Evolutionary conservation across 2,329 filamentous ascomycete genomes (phyloP).

Genomic region (Stagonosporopsis rhizophila): DNA sequence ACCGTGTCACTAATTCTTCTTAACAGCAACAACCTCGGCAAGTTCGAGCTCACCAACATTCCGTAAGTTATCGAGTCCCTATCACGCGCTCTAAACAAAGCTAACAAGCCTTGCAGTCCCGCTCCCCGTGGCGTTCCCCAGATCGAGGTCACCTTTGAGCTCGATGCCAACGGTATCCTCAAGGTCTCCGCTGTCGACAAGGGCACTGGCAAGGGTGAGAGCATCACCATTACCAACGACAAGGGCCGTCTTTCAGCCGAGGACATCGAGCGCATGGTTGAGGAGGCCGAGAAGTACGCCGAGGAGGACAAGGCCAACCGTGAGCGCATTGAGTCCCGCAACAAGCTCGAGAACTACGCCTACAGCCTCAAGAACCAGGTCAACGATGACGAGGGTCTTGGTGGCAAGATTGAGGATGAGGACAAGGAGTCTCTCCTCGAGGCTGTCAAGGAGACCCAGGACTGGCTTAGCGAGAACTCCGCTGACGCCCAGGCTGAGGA

Average conservation of each 20-base stretch:
- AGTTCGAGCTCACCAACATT: constrained; percentile 97
- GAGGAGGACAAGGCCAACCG: constrained; percentile 99
- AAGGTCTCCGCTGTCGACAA: constrained; percentile 97
- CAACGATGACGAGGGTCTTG: constrained; percentile 94
- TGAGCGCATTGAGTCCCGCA: constrained; percentile 95
- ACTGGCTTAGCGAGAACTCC: constrained; percentile 97
- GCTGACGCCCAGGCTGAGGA: constrained; percentile 86
- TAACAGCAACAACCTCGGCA: constrained; percentile 95
- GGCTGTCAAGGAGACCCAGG: constrained; percentile 93
- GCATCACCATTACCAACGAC: constrained; percentile 99
- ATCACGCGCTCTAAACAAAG: neutral
- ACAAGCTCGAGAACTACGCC: constrained; percentile 98
- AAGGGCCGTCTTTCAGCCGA: constrained; percentile 96
- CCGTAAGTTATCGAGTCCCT: constrained; percentile 58
- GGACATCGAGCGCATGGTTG: constrained; percentile 99
- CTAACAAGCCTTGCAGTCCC: constrained; percentile 55
- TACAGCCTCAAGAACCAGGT: constrained; percentile 99
- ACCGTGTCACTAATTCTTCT: no score
- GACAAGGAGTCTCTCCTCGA: constrained; percentile 97
- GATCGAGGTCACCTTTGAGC: constrained; percentile 97
- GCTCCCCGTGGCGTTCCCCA: constrained; percentile 96
- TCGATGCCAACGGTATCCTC: constrained; percentile 98
- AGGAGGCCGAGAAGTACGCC: constrained; percentile 97
- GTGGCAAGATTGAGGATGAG: constrained; percentile 97
- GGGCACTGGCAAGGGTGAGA: constrained; percentile 96